Evolutionary conservation across 495 filamentous ascomycete genomes (phyloP).

Genomic region (Schizothecium vesticola): DNA sequence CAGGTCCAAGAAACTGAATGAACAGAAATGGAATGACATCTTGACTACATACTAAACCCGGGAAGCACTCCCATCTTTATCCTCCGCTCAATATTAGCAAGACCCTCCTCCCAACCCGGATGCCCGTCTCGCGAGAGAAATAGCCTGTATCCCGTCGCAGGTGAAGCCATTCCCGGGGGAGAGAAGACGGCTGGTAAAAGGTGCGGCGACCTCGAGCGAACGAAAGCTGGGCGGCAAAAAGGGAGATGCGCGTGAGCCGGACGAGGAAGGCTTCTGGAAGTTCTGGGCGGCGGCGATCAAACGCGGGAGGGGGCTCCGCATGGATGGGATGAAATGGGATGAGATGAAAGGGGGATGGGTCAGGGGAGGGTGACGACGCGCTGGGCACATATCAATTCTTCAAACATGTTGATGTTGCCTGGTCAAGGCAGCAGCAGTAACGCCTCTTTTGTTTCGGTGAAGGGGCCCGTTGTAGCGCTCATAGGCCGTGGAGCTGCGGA

Average conservation of each 20-base stretch:
- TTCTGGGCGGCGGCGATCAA: background rate
- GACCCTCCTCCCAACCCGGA: background rate
- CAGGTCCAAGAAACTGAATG: background rate
- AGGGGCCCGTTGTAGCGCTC: constrained; percentile 73
- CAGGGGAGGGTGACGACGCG: no score
- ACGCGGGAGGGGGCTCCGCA: background rate
- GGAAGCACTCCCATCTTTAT: background rate
- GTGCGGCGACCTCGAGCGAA: background rate
- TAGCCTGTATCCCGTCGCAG: background rate
- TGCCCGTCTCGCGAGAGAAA: background rate
- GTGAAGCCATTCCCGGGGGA: background rate
- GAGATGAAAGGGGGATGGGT: background rate
- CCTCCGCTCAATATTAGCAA: background rate
- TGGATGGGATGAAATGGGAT: background rate
- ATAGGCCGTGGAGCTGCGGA: constrained; percentile 80
- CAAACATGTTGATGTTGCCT: no score
- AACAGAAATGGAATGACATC: background rate
- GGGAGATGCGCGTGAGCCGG: background rate
- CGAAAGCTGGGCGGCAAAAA: background rate
- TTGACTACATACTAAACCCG: no score
- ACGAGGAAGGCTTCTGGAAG: background rate
- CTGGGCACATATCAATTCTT: no score
- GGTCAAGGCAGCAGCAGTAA: no score
- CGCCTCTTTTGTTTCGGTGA: no score
- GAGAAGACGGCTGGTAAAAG: background rate